Conservation (phyloP, 106 monocot genomes). For the Acorus gramineus region DNA sequence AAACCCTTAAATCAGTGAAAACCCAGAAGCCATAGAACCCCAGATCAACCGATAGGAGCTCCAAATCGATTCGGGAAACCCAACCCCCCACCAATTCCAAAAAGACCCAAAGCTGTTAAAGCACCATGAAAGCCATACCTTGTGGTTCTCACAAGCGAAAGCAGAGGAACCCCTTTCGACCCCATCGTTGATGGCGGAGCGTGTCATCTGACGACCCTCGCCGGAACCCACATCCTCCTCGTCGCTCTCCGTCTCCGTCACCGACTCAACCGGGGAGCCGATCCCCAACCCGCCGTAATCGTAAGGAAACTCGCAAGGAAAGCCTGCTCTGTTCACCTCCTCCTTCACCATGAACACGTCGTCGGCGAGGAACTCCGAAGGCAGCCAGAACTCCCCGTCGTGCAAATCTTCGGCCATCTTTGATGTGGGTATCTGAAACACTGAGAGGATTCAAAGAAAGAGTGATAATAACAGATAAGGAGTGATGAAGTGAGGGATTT, state of each 20-base stretch:
- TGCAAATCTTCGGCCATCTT: background rate
- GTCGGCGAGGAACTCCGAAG: conserved; percentile 14
- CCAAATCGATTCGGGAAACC: no score
- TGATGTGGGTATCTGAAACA: background rate
- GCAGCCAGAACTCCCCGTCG: conserved; percentile 11
- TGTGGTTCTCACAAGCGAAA: background rate
- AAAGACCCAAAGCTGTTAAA: background rate
- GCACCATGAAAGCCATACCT: background rate
- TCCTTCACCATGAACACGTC: conserved; percentile 7
- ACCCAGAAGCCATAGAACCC: no score
- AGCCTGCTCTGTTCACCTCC: background rate
- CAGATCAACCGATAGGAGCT: no score
- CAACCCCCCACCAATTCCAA: background rate
- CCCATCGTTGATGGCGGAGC: background rate
- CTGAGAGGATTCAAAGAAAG: background rate
- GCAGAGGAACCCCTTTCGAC: background rate
- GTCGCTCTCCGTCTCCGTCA: conserved; percentile 5
- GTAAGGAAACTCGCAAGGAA: conserved; percentile 2
- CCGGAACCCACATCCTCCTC: conserved; percentile 11
- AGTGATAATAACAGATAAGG: background rate
- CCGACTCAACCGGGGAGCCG: conserved; percentile 7
- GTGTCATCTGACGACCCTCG: conserved; percentile 9
- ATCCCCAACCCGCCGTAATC: background rate
- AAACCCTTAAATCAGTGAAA: background rate
- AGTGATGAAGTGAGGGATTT: background rate